Percentiles rank a stretch among this genome's conserved stretches.
phyloP scores from a whole-genome alignment of 768 basidiomycete species.

The Lactarius quietus region DNA sequence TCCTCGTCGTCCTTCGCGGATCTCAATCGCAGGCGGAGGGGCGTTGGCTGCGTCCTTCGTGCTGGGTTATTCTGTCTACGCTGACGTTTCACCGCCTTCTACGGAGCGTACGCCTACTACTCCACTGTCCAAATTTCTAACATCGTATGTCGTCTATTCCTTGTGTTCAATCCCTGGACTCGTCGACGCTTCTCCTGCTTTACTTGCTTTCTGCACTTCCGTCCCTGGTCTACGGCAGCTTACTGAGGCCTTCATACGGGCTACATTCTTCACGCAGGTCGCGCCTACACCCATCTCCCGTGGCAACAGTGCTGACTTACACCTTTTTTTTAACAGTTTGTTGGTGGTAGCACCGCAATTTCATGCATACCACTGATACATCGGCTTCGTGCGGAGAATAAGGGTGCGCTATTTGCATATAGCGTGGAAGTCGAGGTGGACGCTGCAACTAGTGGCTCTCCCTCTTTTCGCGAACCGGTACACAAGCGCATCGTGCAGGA shows the following conservation, averaged over 20 bases:
- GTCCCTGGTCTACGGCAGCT: conserved; percentile 57
- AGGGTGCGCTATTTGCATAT: conserved; percentile 77
- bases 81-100: conserved; percentile 26
- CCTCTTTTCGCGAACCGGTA: conserved; percentile 32
- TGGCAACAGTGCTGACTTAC: not conserved
- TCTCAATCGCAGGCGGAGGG: conserved; percentile 16
- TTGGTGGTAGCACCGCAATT: conserved; percentile 79
- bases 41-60: conserved; percentile 21
- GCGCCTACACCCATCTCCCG: conserved; percentile 20
- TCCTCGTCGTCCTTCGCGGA: conserved; percentile 7
- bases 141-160: conserved; percentile 79
- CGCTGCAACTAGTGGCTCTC: conserved; percentile 39
- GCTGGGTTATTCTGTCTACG: conserved; percentile 24
- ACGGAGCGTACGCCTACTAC: conserved; percentile 20
- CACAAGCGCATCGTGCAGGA: conserved; percentile 71
- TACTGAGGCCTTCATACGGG: conserved; percentile 64
- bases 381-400: conserved; percentile 59
- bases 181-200: conserved; percentile 68
- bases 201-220: conserved; percentile 57
- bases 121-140: conserved; percentile 42
- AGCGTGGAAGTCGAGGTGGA: conserved; percentile 78
- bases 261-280: conserved; percentile 86
- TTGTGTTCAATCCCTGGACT: conserved; percentile 73
- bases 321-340: conserved; percentile 52
- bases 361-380: conserved; percentile 63